These are phyloP conservation scores for Posidonia australis DNA, from an alignment of 106 monocot species.

Conservation along the genomic window DNA sequence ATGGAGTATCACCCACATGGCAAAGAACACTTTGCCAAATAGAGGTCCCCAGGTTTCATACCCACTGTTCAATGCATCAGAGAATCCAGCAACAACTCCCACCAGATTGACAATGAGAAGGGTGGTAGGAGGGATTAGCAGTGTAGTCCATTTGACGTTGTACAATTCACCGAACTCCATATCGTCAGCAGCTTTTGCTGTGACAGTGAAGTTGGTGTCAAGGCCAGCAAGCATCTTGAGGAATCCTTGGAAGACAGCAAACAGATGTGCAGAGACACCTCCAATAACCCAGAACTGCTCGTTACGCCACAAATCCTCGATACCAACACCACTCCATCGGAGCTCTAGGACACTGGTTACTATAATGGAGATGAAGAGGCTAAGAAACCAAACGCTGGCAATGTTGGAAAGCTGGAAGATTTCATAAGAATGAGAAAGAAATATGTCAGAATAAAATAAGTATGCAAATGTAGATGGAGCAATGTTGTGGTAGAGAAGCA, in stretches of 20 bases:
- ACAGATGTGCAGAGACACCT: conserved; percentile 93
- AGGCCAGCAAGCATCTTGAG: conserved; percentile 80
- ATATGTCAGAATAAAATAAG: too few species aligned
- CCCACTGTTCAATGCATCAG: conserved; percentile 86
- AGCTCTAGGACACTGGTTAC: conserved; percentile 83
- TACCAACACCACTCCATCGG: conserved; percentile 88
- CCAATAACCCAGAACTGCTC: conserved; percentile 99
- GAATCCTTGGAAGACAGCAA: conserved; percentile 92
- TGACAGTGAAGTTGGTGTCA: conserved; percentile 98
- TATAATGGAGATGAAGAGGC: conserved; percentile 92
- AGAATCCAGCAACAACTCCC: conserved; percentile 81
- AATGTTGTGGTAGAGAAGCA: too few species aligned
- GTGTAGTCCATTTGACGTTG: conserved; percentile 81
- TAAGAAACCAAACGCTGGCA: conserved; percentile 70
- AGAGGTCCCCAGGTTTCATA: conserved; percentile 91
- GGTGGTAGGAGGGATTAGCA: conserved; percentile 78
- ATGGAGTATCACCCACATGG: conserved; percentile 89
- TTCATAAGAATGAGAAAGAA: background rate
- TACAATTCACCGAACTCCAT: conserved; percentile 70
- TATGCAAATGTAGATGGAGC: too few species aligned
- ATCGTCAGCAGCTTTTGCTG: conserved; percentile 71
- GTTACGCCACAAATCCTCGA: conserved; percentile 93
- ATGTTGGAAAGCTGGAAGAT: conserved; percentile 65
- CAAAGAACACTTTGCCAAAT: conserved; percentile 89
- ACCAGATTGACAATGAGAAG: conserved; percentile 72